A percentile compares a stretch with the other conserved stretches of the same genome.
Evolutionary conservation across 2,329 filamentous ascomycete genomes (phyloP).

Genomic region (Chalaropsis thielavioides): DNA sequence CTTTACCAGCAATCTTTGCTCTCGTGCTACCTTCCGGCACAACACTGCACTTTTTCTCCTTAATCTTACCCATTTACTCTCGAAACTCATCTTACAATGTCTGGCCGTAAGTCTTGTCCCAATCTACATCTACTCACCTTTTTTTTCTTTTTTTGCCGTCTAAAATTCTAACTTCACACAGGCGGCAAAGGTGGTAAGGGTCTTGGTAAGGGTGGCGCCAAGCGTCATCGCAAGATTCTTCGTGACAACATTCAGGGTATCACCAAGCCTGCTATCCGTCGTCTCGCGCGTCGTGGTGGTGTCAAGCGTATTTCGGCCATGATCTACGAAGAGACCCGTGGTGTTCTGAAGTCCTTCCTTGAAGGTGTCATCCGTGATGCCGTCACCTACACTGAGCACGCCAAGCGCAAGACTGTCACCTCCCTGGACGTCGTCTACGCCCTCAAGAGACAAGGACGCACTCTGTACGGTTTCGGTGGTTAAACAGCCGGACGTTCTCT

Average conservation of each 20-base stretch:
- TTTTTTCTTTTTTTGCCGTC: not conserved
- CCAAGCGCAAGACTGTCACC: slow-evolving; percentile 68
- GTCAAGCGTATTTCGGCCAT: slow-evolving; percentile 99
- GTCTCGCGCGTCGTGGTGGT: slow-evolving; percentile 97
- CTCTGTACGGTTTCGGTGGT: slow-evolving; percentile 82
- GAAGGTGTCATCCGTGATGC: slow-evolving; percentile 63
- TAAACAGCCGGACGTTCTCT: slow-evolving; percentile 31
- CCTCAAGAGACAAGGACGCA: slow-evolving; percentile 55
- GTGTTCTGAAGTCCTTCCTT: slow-evolving; percentile 66
- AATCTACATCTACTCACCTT: not conserved
- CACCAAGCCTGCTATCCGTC: slow-evolving; percentile 94
- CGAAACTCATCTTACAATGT: slow-evolving; percentile 14
- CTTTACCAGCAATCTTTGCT: not conserved
- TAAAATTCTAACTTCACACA: slow-evolving; percentile 25
- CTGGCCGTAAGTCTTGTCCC: slow-evolving; percentile 20
- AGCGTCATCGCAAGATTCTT: slow-evolving; percentile 98
- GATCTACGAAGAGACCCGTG: slow-evolving; percentile 68
- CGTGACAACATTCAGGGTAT: slow-evolving; percentile 99
- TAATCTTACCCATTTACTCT: not conserved
- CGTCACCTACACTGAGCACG: slow-evolving; percentile 66
- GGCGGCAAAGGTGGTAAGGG: slow-evolving; percentile 95
- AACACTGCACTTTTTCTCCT: not conserved
- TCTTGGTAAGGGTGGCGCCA: slow-evolving; percentile 94
- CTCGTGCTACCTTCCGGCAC: not conserved
- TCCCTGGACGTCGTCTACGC: slow-evolving; percentile 54